Percentiles rank a stretch among this genome's conserved stretches.
Evolutionary conservation across 768 basidiomycete species (phyloP).

Genomic region (Suillus occidentalis): DNA sequence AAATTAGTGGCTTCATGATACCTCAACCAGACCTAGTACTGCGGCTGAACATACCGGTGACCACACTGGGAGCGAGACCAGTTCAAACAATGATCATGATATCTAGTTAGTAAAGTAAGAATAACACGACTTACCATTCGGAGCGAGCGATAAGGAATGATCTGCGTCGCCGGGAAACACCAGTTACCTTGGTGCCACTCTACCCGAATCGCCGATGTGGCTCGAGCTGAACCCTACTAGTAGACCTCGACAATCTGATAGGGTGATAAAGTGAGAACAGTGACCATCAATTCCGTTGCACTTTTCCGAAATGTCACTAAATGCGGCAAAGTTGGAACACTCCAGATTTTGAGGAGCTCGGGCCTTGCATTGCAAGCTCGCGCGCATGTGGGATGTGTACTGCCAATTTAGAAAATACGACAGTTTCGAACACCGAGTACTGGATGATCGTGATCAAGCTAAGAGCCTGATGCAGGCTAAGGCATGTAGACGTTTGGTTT

Average conservation of each 20-base stretch:
- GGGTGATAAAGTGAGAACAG: neutral
- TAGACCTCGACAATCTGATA: neutral
- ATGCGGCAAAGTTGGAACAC: no score
- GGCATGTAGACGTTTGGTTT: no score
- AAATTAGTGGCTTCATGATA: constrained; percentile 4
- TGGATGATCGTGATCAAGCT: no score
- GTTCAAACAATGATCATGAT: neutral
- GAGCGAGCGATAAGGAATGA: neutral
- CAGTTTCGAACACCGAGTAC: no score
- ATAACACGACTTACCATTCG: neutral
- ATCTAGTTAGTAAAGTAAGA: neutral
- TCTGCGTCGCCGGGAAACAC: neutral
- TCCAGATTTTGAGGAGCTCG: neutral
- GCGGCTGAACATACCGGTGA: neutral
- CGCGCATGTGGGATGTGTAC: neutral
- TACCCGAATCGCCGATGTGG: neutral
- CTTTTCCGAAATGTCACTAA: neutral
- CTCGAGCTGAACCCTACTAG: neutral
- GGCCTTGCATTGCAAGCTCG: no score
- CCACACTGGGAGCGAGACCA: neutral
- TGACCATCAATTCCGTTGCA: neutral
- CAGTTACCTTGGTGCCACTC: neutral
- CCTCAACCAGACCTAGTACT: neutral
- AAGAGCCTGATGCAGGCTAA: no score
- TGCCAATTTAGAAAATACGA: neutral